Base-by-base conservation (phyloP, 768 basidiomycete genomes). In the Pulveroboletus sp. region DNA sequence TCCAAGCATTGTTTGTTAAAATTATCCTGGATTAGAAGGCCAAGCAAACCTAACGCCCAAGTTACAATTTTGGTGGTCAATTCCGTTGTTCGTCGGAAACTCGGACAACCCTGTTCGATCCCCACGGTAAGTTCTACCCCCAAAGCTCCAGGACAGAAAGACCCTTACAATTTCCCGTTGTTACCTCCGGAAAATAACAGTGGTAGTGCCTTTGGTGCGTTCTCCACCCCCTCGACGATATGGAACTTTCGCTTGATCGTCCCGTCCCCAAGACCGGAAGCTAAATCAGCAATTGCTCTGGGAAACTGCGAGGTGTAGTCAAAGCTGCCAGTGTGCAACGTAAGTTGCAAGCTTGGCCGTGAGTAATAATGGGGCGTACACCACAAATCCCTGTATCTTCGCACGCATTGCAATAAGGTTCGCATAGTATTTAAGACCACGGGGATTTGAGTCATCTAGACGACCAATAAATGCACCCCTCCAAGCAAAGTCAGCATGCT, bases 201-300 rank as follows among this genome's bases (percentile, higher is more conserved):
- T 1, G 76, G 79, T 36, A 92, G 67, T n/a, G 85, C 78, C 17
- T 72, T 70, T 1, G 89, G 86, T 14, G 87, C 87, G 44, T 84
- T 79, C 55, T 88, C 81, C 37, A 91, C 66, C 3, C 89, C 89
- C 43, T 87, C 73, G 1, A 92, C 79, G 33, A 93, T 69, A 59
- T 93, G 90, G 69, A 87, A 90, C 55, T 83, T 86, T 14, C 85
- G 75, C 64, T 90, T 86, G 49, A 94, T 68, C n/a, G 82, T 76
- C 6, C 90, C 89, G 21, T 82, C 79, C 17, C 66, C 65, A 16
- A 94, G 69, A 52, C 79, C 82, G 21, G 71, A 62, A 1, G 76
- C 72, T 31, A 92, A 69, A 53, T 85, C 81, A 35, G 69, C 66
- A 25, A 78, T 69, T 0, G 85, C 91, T 27, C 69, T 74, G 4